Base-by-base conservation (phyloP, 2,329 filamentous ascomycete species). In the Fusarium sp. region DNA sequence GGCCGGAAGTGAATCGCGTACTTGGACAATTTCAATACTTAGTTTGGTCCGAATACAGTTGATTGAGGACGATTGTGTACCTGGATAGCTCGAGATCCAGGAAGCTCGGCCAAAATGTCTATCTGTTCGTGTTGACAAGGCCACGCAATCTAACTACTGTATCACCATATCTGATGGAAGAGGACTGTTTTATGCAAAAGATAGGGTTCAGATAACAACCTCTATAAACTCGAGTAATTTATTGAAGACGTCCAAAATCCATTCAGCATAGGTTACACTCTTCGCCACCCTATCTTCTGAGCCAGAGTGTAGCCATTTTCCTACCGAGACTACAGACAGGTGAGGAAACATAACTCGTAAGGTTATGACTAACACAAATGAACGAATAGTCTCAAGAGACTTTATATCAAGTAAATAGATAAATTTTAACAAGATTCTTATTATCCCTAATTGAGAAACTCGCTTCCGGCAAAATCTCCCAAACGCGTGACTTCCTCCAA, bases 71-170 rank as follows among this genome's bases (percentile, higher is more conserved):
- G 4, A 14, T 15, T 8, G 13, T 14, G 5, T 41, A 10, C 13
- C 22, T 9, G 5, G 12, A 14, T n/a, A 1, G 9, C 22, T 41
- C 8, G 13, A 15, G 39, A 9, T 41, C 20, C 39, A n/a, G 22
- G 10, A 0, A 3, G 18, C 5, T 38, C 10, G 2, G 11, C 6
- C 1, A 20, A 7, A 38, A 1, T 38, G 9, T 1, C 8, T 4
- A 36, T 36, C 4, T 17, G 15, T 36, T 18, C 34, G 15, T 36
- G 24, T 5, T 36, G 8, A 36, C 15, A 18, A 36, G 34, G 34
- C 4, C 8, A 36, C 15, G 34, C 7, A 36, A 36, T 9, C 0
- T 5, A 17, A 36, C 14, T 4, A 36, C 7, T 36, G 13, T 32
- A 32, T 32, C 13, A 32, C 6, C 7, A 14, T 14, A 14, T 14